Evolutionary conservation across 495 filamentous ascomycete genomes (phyloP).

Genomic region (Daldinia caldariorum): DNA sequence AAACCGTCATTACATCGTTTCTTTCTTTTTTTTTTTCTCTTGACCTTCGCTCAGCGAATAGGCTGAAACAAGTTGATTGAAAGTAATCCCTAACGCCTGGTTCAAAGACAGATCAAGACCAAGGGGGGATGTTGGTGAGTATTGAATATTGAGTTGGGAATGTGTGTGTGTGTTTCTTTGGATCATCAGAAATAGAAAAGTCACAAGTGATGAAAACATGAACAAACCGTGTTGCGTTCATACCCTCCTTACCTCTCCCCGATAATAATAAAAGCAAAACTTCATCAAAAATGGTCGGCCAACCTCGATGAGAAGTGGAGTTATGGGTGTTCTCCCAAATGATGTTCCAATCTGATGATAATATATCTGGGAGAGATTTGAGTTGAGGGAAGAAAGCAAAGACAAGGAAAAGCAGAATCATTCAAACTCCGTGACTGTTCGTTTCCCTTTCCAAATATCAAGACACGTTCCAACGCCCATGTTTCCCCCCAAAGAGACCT

Average conservation of each 20-base stretch:
- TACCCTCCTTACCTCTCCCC: slow-evolving; percentile 49
- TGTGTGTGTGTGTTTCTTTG: slow-evolving; percentile 25
- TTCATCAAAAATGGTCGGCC: slow-evolving; percentile 58
- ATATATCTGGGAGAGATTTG: slow-evolving; percentile 51
- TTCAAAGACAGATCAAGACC: slow-evolving; percentile 31
- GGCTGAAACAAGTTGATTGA: slow-evolving; percentile 31
- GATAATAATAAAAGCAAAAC: slow-evolving; percentile 40
- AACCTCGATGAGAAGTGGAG: slow-evolving; percentile 63
- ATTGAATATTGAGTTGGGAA: slow-evolving; percentile 42
- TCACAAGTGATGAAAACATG: slow-evolving; percentile 36
- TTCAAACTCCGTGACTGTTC: slow-evolving; percentile 31
- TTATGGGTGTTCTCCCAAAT: slow-evolving; percentile 56
- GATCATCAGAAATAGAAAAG: slow-evolving; percentile 47
- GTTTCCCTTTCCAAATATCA: slow-evolving; percentile 41
- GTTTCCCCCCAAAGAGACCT: slow-evolving; percentile 35
- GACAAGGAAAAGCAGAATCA: slow-evolving; percentile 44
- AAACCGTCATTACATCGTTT: slow-evolving; percentile 37
- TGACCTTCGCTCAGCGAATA: slow-evolving; percentile 42
- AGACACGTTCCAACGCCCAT: slow-evolving; percentile 35
- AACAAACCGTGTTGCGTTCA: slow-evolving; percentile 50
- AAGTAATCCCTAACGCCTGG: slow-evolving; percentile 47
- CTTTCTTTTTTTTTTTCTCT: slow-evolving; percentile 30
- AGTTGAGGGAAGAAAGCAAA: slow-evolving; percentile 52
- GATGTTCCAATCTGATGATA: slow-evolving; percentile 60
- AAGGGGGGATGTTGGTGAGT: slow-evolving; percentile 32